Conservation (phyloP, 495 filamentous ascomycete species). For the Thermochaetoides thermophila region DNA sequence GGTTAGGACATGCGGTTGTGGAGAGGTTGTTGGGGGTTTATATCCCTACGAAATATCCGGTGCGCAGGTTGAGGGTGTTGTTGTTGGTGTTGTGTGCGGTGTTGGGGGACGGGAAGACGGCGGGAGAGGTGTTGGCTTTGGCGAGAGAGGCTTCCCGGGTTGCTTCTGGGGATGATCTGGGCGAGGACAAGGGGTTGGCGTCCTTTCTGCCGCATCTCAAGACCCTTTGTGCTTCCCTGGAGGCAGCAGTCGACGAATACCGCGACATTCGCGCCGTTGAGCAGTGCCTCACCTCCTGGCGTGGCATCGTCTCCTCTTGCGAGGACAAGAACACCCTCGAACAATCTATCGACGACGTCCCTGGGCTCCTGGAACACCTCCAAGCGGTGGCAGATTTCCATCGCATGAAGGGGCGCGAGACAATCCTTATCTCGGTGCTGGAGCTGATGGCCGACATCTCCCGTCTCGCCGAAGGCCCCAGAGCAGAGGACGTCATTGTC, state of each 20-base stretch:
- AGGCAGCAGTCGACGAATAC: slow-evolving; percentile 38
- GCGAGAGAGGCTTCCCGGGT: slow-evolving; percentile 24
- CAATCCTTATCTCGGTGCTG: slow-evolving; percentile 28
- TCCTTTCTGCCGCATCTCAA: slow-evolving; percentile 42
- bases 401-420: slow-evolving; percentile 51
- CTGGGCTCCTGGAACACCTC: slow-evolving; percentile 46
- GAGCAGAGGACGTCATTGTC: slow-evolving; percentile 41
- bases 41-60: slow-evolving; percentile 26
- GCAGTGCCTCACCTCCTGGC: slow-evolving; percentile 35
- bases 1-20: slow-evolving; percentile 23
- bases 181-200: slow-evolving; percentile 39
- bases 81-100: slow-evolving; percentile 22
- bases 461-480: slow-evolving; percentile 36
- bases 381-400: slow-evolving; percentile 61
- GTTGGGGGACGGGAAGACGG: slow-evolving; percentile 18
- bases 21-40: slow-evolving; percentile 27
- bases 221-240: slow-evolving; percentile 37
- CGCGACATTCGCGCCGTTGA: slow-evolving; percentile 36
- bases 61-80: slow-evolving; percentile 28
- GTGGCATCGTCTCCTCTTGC: slow-evolving; percentile 32
- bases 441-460: slow-evolving; percentile 36
- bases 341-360: slow-evolving; percentile 45
- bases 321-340: slow-evolving; percentile 35
- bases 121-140: slow-evolving; percentile 20
- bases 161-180: slow-evolving; percentile 19